Conservation (phyloP, 495 filamentous ascomycete genomes). For the Pyronema omphalodes region DNA sequence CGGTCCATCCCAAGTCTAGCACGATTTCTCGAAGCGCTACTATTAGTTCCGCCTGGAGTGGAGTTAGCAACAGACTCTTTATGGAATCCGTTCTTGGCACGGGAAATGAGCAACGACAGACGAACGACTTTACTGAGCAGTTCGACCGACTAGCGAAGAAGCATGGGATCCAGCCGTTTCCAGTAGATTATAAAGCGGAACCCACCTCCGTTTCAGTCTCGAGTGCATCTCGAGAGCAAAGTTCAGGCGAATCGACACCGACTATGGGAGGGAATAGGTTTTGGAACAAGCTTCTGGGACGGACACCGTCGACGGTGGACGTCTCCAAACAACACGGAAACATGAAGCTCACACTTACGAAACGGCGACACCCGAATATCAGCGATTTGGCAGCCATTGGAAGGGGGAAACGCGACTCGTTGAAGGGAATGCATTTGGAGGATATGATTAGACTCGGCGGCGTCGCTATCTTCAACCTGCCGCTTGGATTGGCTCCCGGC, state of each 20-base stretch:
- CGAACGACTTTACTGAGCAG: conserved; percentile 18
- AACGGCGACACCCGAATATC: conserved; percentile 25
- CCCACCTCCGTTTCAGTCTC: conserved; percentile 17
- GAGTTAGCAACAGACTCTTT: conserved; percentile 22
- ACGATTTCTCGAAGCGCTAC: conserved; percentile 19
- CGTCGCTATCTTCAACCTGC: conserved; percentile 47
- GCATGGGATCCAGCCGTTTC: conserved; percentile 23
- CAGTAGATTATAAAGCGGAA: conserved; percentile 12
- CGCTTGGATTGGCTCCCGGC: conserved; percentile 42
- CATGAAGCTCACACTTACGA: conserved; percentile 16
- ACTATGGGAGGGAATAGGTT: conserved; percentile 16
- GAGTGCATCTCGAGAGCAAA: conserved; percentile 12
- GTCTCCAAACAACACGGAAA: conserved; percentile 19
- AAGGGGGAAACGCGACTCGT: conserved; percentile 32
- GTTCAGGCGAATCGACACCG: conserved; percentile 15
- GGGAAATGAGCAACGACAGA: conserved; percentile 8
- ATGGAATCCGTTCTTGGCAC: conserved; percentile 12
- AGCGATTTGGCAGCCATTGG: conserved; percentile 35
- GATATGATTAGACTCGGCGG: conserved; percentile 55
- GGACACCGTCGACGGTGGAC: conserved; percentile 19
- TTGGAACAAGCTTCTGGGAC: conserved; percentile 19
- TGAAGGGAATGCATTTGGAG: conserved; percentile 44
- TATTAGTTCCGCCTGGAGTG: conserved; percentile 23
- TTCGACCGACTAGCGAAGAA: conserved; percentile 23
- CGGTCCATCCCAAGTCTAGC: conserved; percentile 12